Evolutionary conservation across 1,284 basidiomycete genomes (phyloP).

Genomic region (Rhodotorula sp.): DNA sequence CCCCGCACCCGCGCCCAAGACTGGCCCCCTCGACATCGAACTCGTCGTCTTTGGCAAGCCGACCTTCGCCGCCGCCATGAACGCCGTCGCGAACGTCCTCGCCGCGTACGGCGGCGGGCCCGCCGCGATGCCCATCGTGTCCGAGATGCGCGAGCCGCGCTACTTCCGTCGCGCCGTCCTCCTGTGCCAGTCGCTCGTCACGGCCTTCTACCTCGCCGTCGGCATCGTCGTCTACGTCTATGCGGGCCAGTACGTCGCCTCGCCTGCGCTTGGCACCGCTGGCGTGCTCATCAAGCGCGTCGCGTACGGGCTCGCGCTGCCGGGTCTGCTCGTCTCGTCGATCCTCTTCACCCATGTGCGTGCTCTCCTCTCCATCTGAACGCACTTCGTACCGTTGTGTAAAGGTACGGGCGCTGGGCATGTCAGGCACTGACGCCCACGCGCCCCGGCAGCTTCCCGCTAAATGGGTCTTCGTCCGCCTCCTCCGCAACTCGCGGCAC

Average conservation of each 20-base stretch:
- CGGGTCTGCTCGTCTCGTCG: slow-evolving; percentile 46
- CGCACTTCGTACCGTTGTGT: too few species aligned
- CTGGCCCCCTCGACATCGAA: slow-evolving; percentile 50
- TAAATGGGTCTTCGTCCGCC: slow-evolving; percentile 63
- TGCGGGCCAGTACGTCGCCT: slow-evolving; percentile 48
- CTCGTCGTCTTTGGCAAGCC: slow-evolving; percentile 18
- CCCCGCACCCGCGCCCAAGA: slow-evolving; percentile 52
- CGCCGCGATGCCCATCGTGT: slow-evolving; percentile 45
- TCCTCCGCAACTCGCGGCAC: slow-evolving; percentile 61
- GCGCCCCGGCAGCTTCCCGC: slow-evolving; percentile 60
- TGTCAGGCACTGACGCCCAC: too few species aligned
- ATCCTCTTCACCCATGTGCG: background rate
- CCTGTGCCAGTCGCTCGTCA: slow-evolving; percentile 40
- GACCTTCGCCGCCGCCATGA: slow-evolving; percentile 22
- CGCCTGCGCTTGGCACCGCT: slow-evolving; percentile 52
- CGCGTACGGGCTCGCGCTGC: slow-evolving; percentile 52
- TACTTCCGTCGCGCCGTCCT: slow-evolving; percentile 40
- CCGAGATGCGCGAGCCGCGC: slow-evolving; percentile 52
- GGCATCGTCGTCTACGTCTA: slow-evolving; percentile 42
- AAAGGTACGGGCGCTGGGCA: too few species aligned
- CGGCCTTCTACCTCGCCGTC: slow-evolving; percentile 42
- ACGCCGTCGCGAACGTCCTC: slow-evolving; percentile 57
- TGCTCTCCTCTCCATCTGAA: background rate
- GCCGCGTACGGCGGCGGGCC: slow-evolving; percentile 43
- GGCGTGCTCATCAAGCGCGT: slow-evolving; percentile 51